phyloP scores from a whole-genome alignment of 257 asterid genomes.

The Echium plantagineum region DNA sequence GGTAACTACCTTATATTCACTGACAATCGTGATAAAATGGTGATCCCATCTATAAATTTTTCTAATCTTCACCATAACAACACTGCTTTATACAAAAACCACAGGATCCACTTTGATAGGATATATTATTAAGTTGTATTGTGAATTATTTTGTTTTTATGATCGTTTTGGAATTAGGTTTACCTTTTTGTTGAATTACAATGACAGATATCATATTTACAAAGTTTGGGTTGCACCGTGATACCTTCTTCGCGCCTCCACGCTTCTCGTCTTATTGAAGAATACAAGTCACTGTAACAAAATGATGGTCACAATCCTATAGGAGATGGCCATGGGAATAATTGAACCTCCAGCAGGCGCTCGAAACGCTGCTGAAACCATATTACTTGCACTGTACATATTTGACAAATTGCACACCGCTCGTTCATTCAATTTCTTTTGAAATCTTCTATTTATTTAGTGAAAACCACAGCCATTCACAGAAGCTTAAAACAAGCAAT shows the following conservation, averaged over 20 bases:
- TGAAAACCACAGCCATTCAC: neutral
- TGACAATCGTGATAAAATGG: neutral
- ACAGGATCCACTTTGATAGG: neutral
- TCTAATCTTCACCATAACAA: too few relatives aligned
- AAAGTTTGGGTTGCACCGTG: constrained; percentile 74
- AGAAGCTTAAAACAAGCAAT: neutral
- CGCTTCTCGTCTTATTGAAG: constrained; percentile 87
- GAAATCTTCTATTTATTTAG: too few relatives aligned
- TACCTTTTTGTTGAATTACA: neutral
- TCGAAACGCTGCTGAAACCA: neutral
- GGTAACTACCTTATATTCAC: constrained; percentile 22
- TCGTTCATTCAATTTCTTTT: neutral
- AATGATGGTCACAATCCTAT: neutral
- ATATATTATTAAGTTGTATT: neutral
- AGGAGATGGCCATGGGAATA: neutral
- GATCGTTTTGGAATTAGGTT: neutral
- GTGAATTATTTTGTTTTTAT: neutral
- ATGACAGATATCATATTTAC: constrained; percentile 64
- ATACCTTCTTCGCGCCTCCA: constrained; percentile 86
- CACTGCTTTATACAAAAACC: neutral
- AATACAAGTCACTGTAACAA: constrained; percentile 59
- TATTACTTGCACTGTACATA: neutral
- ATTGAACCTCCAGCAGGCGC: neutral
- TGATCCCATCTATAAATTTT: neutral
- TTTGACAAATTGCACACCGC: neutral